Evolutionary conservation across 768 basidiomycete species (phyloP), one percentile per base, ranked within the genome.

Genomic region (Dentipellis fragilis): DNA sequence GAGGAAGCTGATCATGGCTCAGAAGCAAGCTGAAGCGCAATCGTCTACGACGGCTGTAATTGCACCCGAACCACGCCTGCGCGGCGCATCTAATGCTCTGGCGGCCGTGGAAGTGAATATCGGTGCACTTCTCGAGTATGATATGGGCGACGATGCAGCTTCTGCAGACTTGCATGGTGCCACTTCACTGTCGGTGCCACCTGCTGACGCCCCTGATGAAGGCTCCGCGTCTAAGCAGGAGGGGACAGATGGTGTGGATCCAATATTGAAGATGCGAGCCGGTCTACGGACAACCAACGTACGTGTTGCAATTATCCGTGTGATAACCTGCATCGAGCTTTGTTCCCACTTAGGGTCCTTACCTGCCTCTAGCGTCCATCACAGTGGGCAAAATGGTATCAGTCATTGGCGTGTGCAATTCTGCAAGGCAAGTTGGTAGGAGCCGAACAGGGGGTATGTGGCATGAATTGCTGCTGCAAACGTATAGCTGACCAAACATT

Each of bases 371-470:
- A 29, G 29, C 29, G 29, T 29, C 29, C 29, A 6, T 29, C 6
- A 3, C 3, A 29, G 29, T 6, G 29, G 6, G 6, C 29, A 29
- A 29, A 29, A 29, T 29, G 48, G 48, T 29, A 21, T 69, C 69
- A 46, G 56, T 69, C 29, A 71, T 72, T 17, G 69, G 61, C 6
- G 61, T 76, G 5, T 72, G 69, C 29, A 51, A 57, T 0, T 62
- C 55, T 2, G 57, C 54, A 10, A 59, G 53, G 19, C 54, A 51
- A 7, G 58, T 58, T 21, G 54, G 10, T 36, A 60, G 37, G 57
- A 70, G 64, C 2, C 57, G 46, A 2, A 64, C 58, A 37, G 63
- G 65, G 48, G 68, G 71, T 72, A 37, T 29, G 71, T 59, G 22
- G 14, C 17, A 16, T 22, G 49, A 11, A 21, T 37, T 14, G 10